These are phyloP conservation scores for Penicillium sumatraense DNA, from an alignment of 2,329 filamentous ascomycete genomes.

Conservation along the genomic window DNA sequence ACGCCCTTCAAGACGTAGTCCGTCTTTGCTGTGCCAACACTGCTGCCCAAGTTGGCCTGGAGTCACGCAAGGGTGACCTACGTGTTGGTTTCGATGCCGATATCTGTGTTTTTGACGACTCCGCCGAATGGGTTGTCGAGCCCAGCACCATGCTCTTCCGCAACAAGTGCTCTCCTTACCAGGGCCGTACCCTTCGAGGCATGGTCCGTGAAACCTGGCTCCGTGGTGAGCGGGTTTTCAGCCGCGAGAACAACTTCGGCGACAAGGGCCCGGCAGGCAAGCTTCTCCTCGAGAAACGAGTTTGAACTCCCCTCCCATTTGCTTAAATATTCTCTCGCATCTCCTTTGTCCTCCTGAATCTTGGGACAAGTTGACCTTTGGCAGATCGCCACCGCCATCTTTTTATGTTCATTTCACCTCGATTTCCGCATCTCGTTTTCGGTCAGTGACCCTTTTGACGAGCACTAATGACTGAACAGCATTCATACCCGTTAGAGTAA, in stretches of 20 bases:
- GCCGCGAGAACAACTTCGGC: conserved; percentile 59
- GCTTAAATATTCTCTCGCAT: conserved; percentile 6
- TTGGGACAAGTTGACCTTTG: conserved; percentile 16
- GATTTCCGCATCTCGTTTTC: conserved; percentile 29
- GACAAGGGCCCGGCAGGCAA: conserved; percentile 40
- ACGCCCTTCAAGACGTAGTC: conserved; percentile 76
- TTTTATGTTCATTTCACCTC: conserved; percentile 41
- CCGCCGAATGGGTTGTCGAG: conserved; percentile 74
- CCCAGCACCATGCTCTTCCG: conserved; percentile 87
- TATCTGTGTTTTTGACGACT: conserved; percentile 88
- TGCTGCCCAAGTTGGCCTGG: conserved; percentile 82
- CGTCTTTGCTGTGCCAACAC: conserved; percentile 86
- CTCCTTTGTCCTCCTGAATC: conserved; percentile 11
- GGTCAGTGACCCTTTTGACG: conserved; percentile 17
- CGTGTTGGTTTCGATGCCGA: conserved; percentile 85
- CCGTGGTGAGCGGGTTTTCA: conserved; percentile 75
- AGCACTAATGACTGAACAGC: conserved; percentile 32
- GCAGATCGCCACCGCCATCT: conserved; percentile 2
- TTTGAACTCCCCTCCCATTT: conserved; percentile 25
- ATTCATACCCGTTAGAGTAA: conserved; percentile 33
- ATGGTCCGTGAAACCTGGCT: conserved; percentile 86
- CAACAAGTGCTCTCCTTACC: conserved; percentile 90
- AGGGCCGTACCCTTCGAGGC: conserved; percentile 76
- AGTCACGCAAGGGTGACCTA: conserved; percentile 79
- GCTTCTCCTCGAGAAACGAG: conserved; percentile 46